phyloP scores from a whole-genome alignment of 1,284 basidiomycete genomes.

The Boletus nobilissimus region DNA sequence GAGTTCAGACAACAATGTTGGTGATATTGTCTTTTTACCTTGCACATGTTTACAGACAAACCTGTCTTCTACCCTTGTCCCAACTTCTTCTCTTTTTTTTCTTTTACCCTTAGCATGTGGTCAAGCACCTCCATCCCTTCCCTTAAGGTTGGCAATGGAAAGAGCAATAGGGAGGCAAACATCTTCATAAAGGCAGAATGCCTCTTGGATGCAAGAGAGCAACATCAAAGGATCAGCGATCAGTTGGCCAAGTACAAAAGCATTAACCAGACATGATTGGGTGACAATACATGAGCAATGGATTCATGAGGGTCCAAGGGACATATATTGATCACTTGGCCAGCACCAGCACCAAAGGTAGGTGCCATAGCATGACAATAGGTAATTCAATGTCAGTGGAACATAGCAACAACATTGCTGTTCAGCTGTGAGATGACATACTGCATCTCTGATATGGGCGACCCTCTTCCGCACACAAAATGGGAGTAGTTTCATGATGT shows the following conservation, averaged over 20 bases:
- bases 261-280: background rate
- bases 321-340: background rate
- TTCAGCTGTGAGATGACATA: constrained; percentile 14
- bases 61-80: background rate
- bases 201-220: constrained; percentile 32
- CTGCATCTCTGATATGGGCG: constrained; percentile 48
- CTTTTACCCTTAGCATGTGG: background rate
- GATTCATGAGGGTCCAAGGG: background rate
- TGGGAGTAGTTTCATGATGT: constrained; percentile 42
- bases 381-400: background rate
- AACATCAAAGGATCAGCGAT: constrained; percentile 36
- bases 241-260: constrained; percentile 39
- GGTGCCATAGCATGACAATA: constrained; percentile 34
- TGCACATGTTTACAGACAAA: background rate
- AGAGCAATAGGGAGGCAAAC: constrained; percentile 39
- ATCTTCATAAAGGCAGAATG: constrained; percentile 43
- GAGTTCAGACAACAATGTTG: background rate
- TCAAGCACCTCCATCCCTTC: constrained; percentile 25
- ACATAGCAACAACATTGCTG: background rate
- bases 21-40: background rate
- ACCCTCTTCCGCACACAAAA: constrained; percentile 42
- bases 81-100: too few species aligned
- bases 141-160: background rate
- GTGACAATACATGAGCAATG: constrained; percentile 15
- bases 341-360: background rate